phyloP scores from a whole-genome alignment of 2,329 filamentous ascomycete species.

The Colletotrichum magnum region DNA sequence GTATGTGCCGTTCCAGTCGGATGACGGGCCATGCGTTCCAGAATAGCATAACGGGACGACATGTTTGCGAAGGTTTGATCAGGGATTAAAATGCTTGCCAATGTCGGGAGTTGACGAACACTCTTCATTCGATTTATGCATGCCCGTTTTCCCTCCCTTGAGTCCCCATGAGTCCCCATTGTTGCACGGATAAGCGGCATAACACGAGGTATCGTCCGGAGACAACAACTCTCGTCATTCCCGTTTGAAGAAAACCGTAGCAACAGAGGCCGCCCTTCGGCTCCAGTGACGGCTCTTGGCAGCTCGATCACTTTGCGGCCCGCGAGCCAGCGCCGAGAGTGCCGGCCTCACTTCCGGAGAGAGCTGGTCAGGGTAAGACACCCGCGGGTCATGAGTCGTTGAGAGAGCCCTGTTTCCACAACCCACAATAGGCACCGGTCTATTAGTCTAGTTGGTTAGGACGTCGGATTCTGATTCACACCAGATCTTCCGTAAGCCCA shows the following conservation, averaged over 20 bases:
- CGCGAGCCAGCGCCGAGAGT: neutral
- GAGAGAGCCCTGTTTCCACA: neutral
- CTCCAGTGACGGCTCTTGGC: neutral
- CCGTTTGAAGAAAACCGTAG: neutral
- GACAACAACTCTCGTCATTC: neutral
- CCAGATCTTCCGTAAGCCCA: constrained; percentile 37
- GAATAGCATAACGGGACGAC: neutral
- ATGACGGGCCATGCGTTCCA: constrained; percentile 19
- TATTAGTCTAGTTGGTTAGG: constrained; percentile 42
- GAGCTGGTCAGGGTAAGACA: neutral
- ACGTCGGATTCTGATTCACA: constrained; percentile 39
- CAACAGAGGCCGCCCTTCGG: neutral
- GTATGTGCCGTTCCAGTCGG: constrained; percentile 4
- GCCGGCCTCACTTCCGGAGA: too few relatives aligned
- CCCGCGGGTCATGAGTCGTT: neutral
- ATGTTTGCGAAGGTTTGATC: neutral
- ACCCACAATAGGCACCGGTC: constrained; percentile 1
- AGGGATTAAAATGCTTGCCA: constrained; percentile 27
- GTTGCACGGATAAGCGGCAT: constrained; percentile 6
- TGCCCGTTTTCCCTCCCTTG: constrained; percentile 3
- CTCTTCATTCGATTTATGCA: constrained; percentile 5
- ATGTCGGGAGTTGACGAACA: constrained; percentile 16
- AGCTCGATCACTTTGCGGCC: neutral
- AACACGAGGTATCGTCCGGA: neutral
- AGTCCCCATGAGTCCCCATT: neutral